Evolutionary conservation across 176 grass and related monocot species (phyloP), one percentile per base, ranked within the genome.

Genomic region (Dendrocalamus sinicus): DNA sequence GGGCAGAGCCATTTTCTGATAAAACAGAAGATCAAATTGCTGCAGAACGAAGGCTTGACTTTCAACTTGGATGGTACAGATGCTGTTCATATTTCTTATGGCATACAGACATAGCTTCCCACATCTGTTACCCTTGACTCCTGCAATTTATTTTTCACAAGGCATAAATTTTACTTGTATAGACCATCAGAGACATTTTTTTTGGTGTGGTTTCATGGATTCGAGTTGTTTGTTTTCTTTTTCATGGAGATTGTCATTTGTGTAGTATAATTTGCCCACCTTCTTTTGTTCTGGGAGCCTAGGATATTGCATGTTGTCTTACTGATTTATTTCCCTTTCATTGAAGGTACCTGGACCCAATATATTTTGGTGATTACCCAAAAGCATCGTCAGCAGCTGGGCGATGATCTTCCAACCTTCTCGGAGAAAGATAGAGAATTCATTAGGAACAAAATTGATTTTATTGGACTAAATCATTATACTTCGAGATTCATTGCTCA

Each of bases 401-500:
- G 96, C 37, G 83, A 93, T 80, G 73, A 91, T 73, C 96, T 98
- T 86, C 96, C 96, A 65, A 94, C 83, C 72, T 95, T 98, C 53
- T 94, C 96, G 41, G 88, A 95, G 75, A 92, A 84, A 92, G 93
- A 98, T n/a, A 92, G 79, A 84, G 91, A 95, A 76, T 86, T 90
- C 39, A 88, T 98, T 37, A 95, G 75, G 77, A 92, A 98, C 84
- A 89, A 94, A 81, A 87, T 93, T 86, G 96, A 98, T 80, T 98
- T 98, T 94, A 17, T 98, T 84, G 96, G 96, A 67, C 70, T 98
- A 67, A 98, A 98, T 85, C 96, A 98, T 81, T 98, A 98, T 80
- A 98, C 96, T 39, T 86, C 91, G 3, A 98, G 91, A 88, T 75
- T 95, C 81, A 95, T 98, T 91, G 81, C 90, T 84, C 81, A 95